Evolutionary conservation across 2,329 filamentous ascomycete species (phyloP).

Genomic region (Aspergillus candidus): DNA sequence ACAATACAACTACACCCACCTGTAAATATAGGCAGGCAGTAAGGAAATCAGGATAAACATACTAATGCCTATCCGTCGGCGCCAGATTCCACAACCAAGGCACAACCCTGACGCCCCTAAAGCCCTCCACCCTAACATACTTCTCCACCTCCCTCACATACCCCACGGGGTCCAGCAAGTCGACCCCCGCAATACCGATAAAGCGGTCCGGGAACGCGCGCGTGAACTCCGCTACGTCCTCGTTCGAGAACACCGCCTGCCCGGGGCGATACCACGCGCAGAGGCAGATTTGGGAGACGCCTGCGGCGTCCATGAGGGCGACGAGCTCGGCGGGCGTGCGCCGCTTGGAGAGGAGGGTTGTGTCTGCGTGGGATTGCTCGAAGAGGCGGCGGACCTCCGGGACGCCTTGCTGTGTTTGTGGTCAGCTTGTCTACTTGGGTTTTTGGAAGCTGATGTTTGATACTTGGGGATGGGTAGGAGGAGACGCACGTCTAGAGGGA

Average conservation of each 20-base stretch:
- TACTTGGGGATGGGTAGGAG: no score
- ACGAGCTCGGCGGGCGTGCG: conserved; percentile 13
- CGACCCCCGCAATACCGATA: conserved; percentile 19
- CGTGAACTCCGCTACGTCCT: conserved; percentile 17
- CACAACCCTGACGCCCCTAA: conserved; percentile 19
- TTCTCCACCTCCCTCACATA: conserved; percentile 21
- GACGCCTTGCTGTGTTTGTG: no score
- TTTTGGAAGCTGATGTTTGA: no score
- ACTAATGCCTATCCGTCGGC: conserved; percentile 20
- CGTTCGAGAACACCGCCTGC: conserved; percentile 16
- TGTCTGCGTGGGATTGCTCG: background rate
- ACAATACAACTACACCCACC: no score
- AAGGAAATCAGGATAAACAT: background rate
- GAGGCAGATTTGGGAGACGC: conserved; percentile 15
- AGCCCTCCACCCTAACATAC: conserved; percentile 21
- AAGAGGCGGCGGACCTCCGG: background rate
- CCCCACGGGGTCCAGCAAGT: conserved; percentile 19
- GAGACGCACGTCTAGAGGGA: no score
- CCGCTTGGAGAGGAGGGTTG: background rate
- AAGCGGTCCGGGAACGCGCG: conserved; percentile 19
- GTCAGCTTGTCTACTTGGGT: no score
- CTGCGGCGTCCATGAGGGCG: conserved; percentile 14
- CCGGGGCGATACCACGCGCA: conserved; percentile 17
- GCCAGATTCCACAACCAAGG: conserved; percentile 24
- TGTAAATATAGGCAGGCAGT: no score